These are phyloP conservation scores for Jatropha multifida DNA, from an alignment of 441 rosid species.

Conservation along the genomic window DNA sequence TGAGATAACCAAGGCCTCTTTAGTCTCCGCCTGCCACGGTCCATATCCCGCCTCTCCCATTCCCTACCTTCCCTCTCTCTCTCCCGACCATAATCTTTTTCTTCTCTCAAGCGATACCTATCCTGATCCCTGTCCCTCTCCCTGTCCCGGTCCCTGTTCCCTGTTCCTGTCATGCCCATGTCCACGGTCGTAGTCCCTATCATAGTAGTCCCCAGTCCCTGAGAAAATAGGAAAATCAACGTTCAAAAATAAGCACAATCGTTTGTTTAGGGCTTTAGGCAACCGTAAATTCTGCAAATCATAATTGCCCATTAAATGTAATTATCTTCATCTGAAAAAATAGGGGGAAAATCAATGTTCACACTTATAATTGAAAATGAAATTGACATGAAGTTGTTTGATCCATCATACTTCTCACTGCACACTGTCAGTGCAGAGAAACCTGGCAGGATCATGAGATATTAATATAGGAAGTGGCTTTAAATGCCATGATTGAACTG, in stretches of 20 bases:
- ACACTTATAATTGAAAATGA: neutral
- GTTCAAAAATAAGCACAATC: neutral
- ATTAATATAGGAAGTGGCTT: constrained; percentile 82
- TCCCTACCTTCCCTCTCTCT: constrained; percentile 67
- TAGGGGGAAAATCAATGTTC: neutral
- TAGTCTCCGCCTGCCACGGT: constrained; percentile 57
- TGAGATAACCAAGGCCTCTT: too few relatives aligned
- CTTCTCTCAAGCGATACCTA: constrained; percentile 52
- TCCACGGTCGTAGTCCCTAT: constrained; percentile 49
- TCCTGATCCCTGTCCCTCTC: constrained; percentile 55
- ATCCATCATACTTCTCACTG: constrained; percentile 99
- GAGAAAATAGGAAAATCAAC: constrained; percentile 4
- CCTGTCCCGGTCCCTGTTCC: constrained; percentile 21
- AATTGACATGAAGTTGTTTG: constrained; percentile 41
- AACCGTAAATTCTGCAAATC: neutral
- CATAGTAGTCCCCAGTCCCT: constrained; percentile 33
- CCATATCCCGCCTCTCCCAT: constrained; percentile 64
- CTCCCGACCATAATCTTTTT: constrained; percentile 59
- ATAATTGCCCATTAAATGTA: neutral
- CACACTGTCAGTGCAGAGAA: constrained; percentile 98
- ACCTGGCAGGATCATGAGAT: constrained; percentile 77
- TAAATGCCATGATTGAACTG: constrained; percentile 49
- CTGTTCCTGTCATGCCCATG: constrained; percentile 46
- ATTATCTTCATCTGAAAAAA: neutral
- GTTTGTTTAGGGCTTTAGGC: neutral